These are phyloP conservation scores for Ensete glaucum DNA, from an alignment of 176 grass and related monocot genomes.

Conservation along the genomic window DNA sequence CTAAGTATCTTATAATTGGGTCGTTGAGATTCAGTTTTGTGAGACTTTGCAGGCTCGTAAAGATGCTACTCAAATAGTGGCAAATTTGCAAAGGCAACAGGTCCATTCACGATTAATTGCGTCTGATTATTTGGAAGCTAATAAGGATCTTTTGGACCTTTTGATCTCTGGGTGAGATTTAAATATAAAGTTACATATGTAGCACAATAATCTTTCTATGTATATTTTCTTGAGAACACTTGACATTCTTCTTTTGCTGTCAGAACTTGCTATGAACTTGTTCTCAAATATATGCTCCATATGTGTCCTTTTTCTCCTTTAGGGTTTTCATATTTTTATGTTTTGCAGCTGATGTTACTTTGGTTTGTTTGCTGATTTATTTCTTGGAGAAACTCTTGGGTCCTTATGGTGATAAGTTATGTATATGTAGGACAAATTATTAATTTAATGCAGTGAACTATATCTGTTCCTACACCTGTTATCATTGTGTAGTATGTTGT, in stretches of 20 bases:
- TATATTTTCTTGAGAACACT: neutral
- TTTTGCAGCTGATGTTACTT: neutral
- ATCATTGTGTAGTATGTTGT: neutral
- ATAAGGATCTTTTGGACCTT: slow-evolving; percentile 46
- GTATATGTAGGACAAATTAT: neutral
- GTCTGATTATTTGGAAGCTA: slow-evolving; percentile 50
- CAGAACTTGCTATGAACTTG: neutral
- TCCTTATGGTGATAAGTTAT: neutral
- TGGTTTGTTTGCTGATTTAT: neutral
- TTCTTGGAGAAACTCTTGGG: neutral
- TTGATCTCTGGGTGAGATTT: slow-evolving; percentile 43
- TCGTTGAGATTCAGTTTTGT: neutral
- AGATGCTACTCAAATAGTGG: slow-evolving; percentile 46
- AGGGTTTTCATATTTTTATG: neutral
- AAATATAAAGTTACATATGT: neutral
- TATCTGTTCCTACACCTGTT: neutral
- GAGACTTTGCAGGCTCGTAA: slow-evolving; percentile 36
- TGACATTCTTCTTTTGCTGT: neutral
- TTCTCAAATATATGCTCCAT: neutral
- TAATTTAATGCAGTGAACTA: neutral
- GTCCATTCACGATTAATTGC: slow-evolving; percentile 47
- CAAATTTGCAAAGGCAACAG: slow-evolving; percentile 58
- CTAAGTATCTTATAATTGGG: neutral
- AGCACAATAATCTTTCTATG: neutral
- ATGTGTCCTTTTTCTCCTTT: neutral